A percentile compares a stretch with the other conserved stretches of the same genome.
These are phyloP conservation scores for Xenoacremonium recifei DNA, from an alignment of 2,329 filamentous ascomycete genomes.

Conservation along the genomic window DNA sequence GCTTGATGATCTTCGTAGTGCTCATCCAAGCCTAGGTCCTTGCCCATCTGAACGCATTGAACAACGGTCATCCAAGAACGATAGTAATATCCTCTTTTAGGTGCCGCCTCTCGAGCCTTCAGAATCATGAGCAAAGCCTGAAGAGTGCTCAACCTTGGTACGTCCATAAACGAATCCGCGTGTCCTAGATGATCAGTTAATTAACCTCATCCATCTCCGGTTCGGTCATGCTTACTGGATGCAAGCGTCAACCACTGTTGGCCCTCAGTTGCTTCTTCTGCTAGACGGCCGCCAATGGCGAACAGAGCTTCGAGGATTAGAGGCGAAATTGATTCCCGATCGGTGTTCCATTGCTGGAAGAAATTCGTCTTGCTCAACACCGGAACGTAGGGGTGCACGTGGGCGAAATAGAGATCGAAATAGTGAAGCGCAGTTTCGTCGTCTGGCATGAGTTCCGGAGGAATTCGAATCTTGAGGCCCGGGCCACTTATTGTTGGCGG, in stretches of 20 bases:
- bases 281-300: slow-evolving; percentile 79
- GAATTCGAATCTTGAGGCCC: slow-evolving; percentile 80
- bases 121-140: slow-evolving; percentile 85
- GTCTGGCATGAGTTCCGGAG: slow-evolving; percentile 87
- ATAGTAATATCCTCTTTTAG: slow-evolving; percentile 93
- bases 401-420: slow-evolving; percentile 85
- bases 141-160: slow-evolving; percentile 84
- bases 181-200: slow-evolving; percentile 59
- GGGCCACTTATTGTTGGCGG: slow-evolving; percentile 67
- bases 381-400: slow-evolving; percentile 91
- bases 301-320: slow-evolving; percentile 88
- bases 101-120: slow-evolving; percentile 88
- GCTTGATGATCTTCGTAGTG: slow-evolving; percentile 77
- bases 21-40: slow-evolving; percentile 85
- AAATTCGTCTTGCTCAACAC: slow-evolving; percentile 81
- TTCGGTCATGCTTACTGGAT: slow-evolving; percentile 56
- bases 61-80: slow-evolving; percentile 96
- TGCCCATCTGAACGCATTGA: slow-evolving; percentile 88
- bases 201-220: background rate
- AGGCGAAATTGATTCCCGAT: slow-evolving; percentile 82
- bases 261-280: slow-evolving; percentile 79
- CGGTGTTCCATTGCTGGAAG: slow-evolving; percentile 85
- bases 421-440: slow-evolving; percentile 80
- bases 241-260: slow-evolving; percentile 92
- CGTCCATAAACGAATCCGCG: slow-evolving; percentile 89